phyloP scores from a whole-genome alignment of 495 filamentous ascomycete species.

The Talaromyces ruber region DNA sequence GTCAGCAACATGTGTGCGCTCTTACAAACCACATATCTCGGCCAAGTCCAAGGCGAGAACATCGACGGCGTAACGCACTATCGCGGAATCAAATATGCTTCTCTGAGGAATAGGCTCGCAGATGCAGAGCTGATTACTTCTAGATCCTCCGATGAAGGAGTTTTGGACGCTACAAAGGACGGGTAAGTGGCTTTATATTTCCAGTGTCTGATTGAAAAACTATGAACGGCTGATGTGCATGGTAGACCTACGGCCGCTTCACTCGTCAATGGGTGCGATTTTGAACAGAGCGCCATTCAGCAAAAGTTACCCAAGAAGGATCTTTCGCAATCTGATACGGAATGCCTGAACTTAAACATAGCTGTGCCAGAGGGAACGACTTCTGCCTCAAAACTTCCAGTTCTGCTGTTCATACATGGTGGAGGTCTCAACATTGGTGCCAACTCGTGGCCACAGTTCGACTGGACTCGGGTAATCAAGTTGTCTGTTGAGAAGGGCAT shows the following conservation, averaged over 20 bases:
- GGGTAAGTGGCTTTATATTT: constrained; percentile 13
- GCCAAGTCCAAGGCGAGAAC: constrained; percentile 16
- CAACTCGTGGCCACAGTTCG: constrained; percentile 34
- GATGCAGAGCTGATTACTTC: constrained; percentile 16
- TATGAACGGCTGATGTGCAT: background rate
- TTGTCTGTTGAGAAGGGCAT: constrained; percentile 30
- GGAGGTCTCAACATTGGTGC: constrained; percentile 30
- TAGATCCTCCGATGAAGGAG: constrained; percentile 11
- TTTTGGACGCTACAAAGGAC: constrained; percentile 20
- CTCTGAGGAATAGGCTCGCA: constrained; percentile 20
- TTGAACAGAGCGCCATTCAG: constrained; percentile 20
- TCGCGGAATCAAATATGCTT: constrained; percentile 26
- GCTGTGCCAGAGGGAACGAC: constrained; percentile 22
- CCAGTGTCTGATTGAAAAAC: background rate
- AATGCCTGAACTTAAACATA: constrained; percentile 39
- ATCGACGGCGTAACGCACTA: constrained; percentile 20
- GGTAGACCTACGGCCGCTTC: constrained; percentile 20
- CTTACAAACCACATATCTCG: constrained; percentile 12
- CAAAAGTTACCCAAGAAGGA: constrained; percentile 21
- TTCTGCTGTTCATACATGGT: constrained; percentile 39
- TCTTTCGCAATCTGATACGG: constrained; percentile 18
- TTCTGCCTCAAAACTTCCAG: constrained; percentile 26
- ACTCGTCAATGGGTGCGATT: constrained; percentile 15
- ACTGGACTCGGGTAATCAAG: constrained; percentile 26
- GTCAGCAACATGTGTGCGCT: constrained; percentile 8